These are phyloP conservation scores for Lasiosphaeria hispida DNA, from an alignment of 495 filamentous ascomycete species.

Conservation along the genomic window DNA sequence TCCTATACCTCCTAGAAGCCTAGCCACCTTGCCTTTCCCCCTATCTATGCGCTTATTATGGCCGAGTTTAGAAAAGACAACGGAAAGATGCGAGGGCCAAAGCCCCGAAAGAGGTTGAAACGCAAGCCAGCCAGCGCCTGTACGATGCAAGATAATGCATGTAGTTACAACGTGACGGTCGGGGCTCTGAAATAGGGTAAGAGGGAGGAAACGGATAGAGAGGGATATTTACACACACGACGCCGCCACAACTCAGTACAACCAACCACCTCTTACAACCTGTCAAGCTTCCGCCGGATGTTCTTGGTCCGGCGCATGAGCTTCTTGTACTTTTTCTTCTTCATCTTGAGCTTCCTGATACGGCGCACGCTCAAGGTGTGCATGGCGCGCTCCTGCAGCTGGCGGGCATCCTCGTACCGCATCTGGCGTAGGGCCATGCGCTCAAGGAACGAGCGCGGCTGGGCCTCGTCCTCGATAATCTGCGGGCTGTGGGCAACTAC, in stretches of 20 bases:
- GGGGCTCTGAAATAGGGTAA: conserved; percentile 1
- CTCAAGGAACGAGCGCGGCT: conserved; percentile 47
- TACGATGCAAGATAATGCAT: conserved; percentile 1
- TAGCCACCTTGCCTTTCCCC: not conserved
- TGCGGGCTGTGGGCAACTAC: conserved; percentile 51
- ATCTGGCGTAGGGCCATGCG: conserved; percentile 51
- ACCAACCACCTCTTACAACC: conserved; percentile 36
- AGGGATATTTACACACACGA: conserved; percentile 27
- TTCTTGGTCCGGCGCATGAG: conserved; percentile 89
- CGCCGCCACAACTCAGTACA: not conserved
- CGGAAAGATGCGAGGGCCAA: not conserved
- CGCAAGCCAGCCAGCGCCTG: not conserved
- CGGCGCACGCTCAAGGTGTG: conserved; percentile 80
- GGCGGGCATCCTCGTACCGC: conserved; percentile 45
- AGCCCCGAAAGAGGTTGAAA: not conserved
- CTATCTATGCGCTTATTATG: conserved; percentile 6
- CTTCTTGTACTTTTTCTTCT: conserved; percentile 99
- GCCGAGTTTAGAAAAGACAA: not conserved
- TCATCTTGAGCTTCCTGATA: conserved; percentile 93
- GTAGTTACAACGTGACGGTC: conserved; percentile 1
- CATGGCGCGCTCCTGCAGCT: conserved; percentile 43
- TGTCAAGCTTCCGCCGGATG: conserved; percentile 80
- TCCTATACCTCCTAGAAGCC: not conserved
- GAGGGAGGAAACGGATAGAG: not conserved
- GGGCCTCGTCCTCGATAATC: conserved; percentile 39